Conservation (phyloP, 164 flowering plant genomes). For the Malania oleifera region DNA sequence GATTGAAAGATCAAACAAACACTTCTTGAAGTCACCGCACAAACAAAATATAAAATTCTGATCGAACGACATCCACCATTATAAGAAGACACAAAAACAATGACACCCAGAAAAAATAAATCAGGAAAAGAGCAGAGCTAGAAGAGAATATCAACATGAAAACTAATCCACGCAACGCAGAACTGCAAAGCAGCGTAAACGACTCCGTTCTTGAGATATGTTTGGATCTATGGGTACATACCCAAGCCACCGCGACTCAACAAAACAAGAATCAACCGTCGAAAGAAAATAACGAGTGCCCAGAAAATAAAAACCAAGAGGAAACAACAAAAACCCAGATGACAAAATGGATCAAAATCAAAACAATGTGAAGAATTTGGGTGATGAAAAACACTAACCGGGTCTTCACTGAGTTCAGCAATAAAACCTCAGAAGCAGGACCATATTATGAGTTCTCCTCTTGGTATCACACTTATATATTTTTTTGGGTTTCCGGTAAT, state of each 20-base stretch:
- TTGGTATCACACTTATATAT: neutral
- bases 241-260: constrained; percentile 6
- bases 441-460: constrained; percentile 1
- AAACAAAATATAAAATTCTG: constrained; percentile 1
- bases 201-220: neutral
- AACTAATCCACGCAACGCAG: neutral
- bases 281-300: neutral
- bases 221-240: constrained; percentile 13
- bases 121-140: neutral
- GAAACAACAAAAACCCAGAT: constrained; percentile 8
- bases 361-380: constrained; percentile 9
- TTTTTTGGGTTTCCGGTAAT: neutral
- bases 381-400: constrained; percentile 7
- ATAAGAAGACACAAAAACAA: constrained; percentile 1
- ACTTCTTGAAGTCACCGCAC: neutral
- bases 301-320: neutral
- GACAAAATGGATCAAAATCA: constrained; percentile 7
- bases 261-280: neutral
- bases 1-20: neutral
- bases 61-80: neutral
- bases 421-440: neutral
- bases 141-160: neutral
- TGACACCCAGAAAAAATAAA: constrained; percentile 2
- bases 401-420: constrained; percentile 3
- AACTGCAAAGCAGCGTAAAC: neutral